These are phyloP conservation scores for Chaetomium globosum DNA, from an alignment of 2,329 filamentous ascomycete species.

Conservation along the genomic window DNA sequence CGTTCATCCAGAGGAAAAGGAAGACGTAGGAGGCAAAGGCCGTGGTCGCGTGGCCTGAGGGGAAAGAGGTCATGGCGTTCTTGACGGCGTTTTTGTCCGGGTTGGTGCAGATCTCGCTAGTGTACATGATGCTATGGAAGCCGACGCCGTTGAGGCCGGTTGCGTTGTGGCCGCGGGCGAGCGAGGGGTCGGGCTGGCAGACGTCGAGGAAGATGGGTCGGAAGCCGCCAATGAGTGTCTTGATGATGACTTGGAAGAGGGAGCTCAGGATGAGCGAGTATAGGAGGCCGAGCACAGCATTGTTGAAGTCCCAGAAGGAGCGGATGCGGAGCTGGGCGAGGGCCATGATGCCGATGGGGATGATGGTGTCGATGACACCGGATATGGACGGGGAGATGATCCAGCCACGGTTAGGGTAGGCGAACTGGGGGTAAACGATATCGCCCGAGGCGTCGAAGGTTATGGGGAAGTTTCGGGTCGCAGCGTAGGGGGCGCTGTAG, in stretches of 20 bases:
- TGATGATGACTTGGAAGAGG: slow-evolving; percentile 77
- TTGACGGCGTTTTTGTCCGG: slow-evolving; percentile 58
- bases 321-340: slow-evolving; percentile 68
- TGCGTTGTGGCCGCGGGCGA: slow-evolving; percentile 45
- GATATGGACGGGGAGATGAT: slow-evolving; percentile 63
- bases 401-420: slow-evolving; percentile 65
- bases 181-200: slow-evolving; percentile 58
- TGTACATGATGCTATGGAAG: slow-evolving; percentile 64
- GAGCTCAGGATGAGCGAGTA: slow-evolving; percentile 70
- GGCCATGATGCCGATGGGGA: slow-evolving; percentile 68
- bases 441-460: slow-evolving; percentile 60
- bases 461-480: slow-evolving; percentile 63
- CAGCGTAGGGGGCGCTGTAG: slow-evolving; percentile 57
- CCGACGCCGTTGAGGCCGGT: slow-evolving; percentile 52
- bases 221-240: slow-evolving; percentile 72
- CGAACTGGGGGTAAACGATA: slow-evolving; percentile 65
- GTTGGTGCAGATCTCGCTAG: slow-evolving; percentile 61
- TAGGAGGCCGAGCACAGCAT: slow-evolving; percentile 68
- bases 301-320: slow-evolving; percentile 72
- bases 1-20: slow-evolving; percentile 69
- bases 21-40: slow-evolving; percentile 67
- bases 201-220: slow-evolving; percentile 73
- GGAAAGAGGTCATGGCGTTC: slow-evolving; percentile 66
- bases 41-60: slow-evolving; percentile 67
- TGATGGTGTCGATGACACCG: slow-evolving; percentile 56